Evolutionary conservation across 108 stramenopile species (phyloP), one percentile per base, ranked within the genome.

Genomic region (Cyclotella atomus): DNA sequence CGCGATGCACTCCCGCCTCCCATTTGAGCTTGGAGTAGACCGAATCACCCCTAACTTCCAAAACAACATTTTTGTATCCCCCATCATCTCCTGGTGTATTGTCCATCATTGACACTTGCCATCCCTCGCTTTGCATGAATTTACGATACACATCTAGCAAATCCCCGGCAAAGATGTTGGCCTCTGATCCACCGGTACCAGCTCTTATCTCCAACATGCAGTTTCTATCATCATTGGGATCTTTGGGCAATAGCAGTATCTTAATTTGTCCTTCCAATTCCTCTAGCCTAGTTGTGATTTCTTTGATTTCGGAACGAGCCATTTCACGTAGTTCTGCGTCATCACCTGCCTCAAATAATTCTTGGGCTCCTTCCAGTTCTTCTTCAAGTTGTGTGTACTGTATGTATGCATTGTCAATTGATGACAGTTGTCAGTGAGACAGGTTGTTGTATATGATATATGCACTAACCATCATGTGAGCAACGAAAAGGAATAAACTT

Each of bases 1-100:
- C 98, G 33, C 99, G 89, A 73, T 99, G 99, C 2, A 97, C 97
- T 29, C 99, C 99, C 19, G 93, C 93, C 75, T 99, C 99, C 85
- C 91, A 96, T 78, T 98, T 97, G 28, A 99, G 74, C 69, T 88
- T 87, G 46, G 86, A 90, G 81, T 93, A 98, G 0, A 94, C 97
- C 20, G 29, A 78, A 36, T 92, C 90, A 28, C 91, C 94, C 70
- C 84, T 95, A 21, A 98, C 87, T 47, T 93, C 86, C 25, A 98
- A 85, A 1, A 87, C 81, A 16, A 95, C 88, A 45, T 95, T 93
- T 68, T 94, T 95, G 86, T 88, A 94, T 0, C 98, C 98, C 0
- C 96, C 96, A 59, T 96, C 96, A 47, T 94, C 97, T 49, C 92
- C 91, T 24, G 84, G 55, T 16, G 89, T 84, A 44, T 80, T 76